Base-by-base conservation (phyloP, 2,329 filamentous ascomycete species). In the Cladosporium sp. region DNA sequence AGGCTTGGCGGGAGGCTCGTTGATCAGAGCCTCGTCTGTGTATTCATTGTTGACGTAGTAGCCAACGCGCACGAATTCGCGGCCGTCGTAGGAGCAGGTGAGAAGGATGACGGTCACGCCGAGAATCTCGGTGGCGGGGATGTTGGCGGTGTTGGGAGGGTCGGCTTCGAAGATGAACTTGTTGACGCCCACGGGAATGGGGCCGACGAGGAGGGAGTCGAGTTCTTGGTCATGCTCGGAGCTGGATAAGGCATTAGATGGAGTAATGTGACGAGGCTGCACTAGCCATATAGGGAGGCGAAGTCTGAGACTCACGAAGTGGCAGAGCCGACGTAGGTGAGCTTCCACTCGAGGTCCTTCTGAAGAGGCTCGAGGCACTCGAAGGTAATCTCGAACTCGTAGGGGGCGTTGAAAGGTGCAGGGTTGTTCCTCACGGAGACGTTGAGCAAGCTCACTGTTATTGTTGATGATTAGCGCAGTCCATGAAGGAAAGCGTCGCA, bases 41-140 rank as follows among this genome's bases (percentile, higher is more conserved):
- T 99, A 99, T 75, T 99, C 95, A 70, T 99, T 99, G 82, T 97
- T 99, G 69, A 99, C 94, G 67, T 99, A 99, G 83, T 99, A 99
- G 61, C 94, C 94, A 40, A 99, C 93, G 64, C 94, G 91, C 37
- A 99, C 91, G 69, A 99, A 99, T 75, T 99, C 94, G 70, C 94
- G 86, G 55, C 89, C 89, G 69, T 99, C 94, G 77, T 99, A 99
- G 74, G 91, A 89, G 77, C 94, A 97, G 58, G 91, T 96, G 64
- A 99, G 83, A 57, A 99, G 87, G 67, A 99, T 91, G 68, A 99
- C 94, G 3, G 94, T 99, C 51, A 99, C 95, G 60, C 94, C 94
- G 45, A 99, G 84, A 67, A 99, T 92, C 77, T 99, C 95, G 66
- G 90, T 91, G 66, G 92, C 88, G 57, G 94, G 94, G 69, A 99